phyloP scores from a whole-genome alignment of 2,329 filamentous ascomycete genomes.

The Hypoxylon sp. region DNA sequence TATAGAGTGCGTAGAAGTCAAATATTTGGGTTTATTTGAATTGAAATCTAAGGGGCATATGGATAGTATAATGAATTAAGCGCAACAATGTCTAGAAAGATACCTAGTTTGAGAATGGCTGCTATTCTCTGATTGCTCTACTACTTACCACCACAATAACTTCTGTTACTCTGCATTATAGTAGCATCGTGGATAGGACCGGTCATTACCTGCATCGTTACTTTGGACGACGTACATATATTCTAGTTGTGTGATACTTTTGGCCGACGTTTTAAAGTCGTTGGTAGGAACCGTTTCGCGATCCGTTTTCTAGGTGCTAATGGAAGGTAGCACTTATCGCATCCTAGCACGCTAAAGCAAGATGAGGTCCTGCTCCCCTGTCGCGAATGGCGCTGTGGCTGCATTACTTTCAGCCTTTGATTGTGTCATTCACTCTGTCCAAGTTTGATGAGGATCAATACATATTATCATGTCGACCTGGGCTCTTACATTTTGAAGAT shows the following conservation, averaged over 20 bases:
- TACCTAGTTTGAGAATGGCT: too few species aligned
- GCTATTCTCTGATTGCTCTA: too few species aligned
- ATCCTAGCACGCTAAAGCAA: conserved; percentile 36
- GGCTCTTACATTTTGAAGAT: neutral
- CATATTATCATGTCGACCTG: neutral
- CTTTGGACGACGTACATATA: neutral
- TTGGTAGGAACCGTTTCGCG: neutral
- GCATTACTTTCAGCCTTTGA: conserved; percentile 35
- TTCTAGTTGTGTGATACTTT: neutral
- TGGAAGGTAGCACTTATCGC: conserved; percentile 30
- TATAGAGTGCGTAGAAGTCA: too few species aligned
- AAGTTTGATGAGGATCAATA: neutral
- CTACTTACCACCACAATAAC: too few species aligned
- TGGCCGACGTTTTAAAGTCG: neutral
- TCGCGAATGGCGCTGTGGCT: conserved; percentile 26
- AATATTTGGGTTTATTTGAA: too few species aligned
- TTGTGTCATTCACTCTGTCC: neutral
- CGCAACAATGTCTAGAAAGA: too few species aligned
- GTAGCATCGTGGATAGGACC: too few species aligned
- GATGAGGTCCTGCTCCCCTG: conserved; percentile 27
- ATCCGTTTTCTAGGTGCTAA: conserved; percentile 16
- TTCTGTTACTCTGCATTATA: too few species aligned
- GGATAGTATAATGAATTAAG: too few species aligned
- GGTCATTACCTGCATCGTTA: neutral
- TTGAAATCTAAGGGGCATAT: too few species aligned